These are phyloP conservation scores for Pyrrhoderma noxium DNA, from an alignment of 1,284 basidiomycete species.

Conservation along the genomic window DNA sequence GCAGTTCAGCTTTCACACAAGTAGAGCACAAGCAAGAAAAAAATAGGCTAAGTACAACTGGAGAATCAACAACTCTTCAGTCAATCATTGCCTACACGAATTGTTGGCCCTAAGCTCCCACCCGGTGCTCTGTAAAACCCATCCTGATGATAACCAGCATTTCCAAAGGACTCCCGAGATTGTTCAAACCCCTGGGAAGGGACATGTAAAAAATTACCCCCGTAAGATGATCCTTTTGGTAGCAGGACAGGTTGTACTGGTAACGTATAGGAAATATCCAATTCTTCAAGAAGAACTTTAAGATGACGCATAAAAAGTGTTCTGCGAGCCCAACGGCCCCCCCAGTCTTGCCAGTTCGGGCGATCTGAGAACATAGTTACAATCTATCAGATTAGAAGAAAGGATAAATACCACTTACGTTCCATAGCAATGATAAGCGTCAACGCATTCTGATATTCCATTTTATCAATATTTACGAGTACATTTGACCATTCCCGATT, in stretches of 20 bases:
- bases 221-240: constrained; percentile 28
- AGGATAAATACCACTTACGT: constrained; percentile 43
- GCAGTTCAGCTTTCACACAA: too few species aligned
- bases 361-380: constrained; percentile 49
- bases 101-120: constrained; percentile 3
- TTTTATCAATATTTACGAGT: constrained; percentile 61
- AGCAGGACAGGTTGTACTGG: constrained; percentile 66
- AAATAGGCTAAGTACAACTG: too few species aligned
- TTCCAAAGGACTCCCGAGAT: constrained; percentile 14
- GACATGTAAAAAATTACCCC: constrained; percentile 10
- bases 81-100: constrained; percentile 2
- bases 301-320: constrained; percentile 67
- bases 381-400: background rate
- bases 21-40: too few species aligned
- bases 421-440: constrained; percentile 66
- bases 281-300: constrained; percentile 61
- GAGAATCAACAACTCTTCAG: too few species aligned
- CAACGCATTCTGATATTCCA: constrained; percentile 71
- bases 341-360: constrained; percentile 85
- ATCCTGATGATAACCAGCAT: constrained; percentile 16
- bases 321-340: constrained; percentile 65
- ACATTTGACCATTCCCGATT: constrained; percentile 67
- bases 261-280: constrained; percentile 62
- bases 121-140: constrained; percentile 12
- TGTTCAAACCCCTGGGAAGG: background rate